A percentile compares a stretch with the other conserved stretches of the same genome.
These are phyloP conservation scores for Paramyrothecium sp. DNA, from an alignment of 2,329 filamentous ascomycete species.

Conservation along the genomic window DNA sequence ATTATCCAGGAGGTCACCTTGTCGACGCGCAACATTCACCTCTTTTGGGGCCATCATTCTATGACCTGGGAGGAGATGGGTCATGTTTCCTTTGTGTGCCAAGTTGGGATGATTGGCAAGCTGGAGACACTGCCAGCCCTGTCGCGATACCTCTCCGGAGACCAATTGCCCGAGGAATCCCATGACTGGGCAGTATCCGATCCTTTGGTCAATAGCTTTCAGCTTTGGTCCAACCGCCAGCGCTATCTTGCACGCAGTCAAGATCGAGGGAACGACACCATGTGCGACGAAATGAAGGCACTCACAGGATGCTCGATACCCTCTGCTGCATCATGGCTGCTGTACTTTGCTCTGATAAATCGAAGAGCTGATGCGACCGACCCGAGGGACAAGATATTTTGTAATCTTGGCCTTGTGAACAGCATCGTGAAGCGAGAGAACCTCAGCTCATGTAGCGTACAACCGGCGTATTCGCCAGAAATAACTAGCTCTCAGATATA, in stretches of 20 bases:
- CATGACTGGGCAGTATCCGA: neutral
- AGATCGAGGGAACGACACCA: neutral
- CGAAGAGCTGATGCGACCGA: conserved; percentile 12
- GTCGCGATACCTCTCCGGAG: neutral
- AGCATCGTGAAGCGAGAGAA: conserved; percentile 6
- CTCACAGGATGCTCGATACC: neutral
- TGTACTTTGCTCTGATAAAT: conserved; percentile 10
- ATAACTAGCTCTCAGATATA: neutral
- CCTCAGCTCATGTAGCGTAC: neutral
- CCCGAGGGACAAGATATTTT: conserved; percentile 11
- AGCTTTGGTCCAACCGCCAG: conserved; percentile 2
- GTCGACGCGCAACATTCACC: conserved; percentile 5
- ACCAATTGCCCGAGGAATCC: neutral
- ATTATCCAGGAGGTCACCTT: conserved; percentile 13
- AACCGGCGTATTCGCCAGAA: neutral
- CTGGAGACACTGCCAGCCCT: neutral
- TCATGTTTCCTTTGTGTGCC: neutral
- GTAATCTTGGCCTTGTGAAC: conserved; percentile 12
- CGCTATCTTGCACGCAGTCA: neutral
- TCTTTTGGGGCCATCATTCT: conserved; percentile 8
- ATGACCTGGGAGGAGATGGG: conserved; percentile 8
- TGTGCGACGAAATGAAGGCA: neutral
- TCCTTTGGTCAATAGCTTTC: conserved; percentile 1
- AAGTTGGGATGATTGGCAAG: neutral
- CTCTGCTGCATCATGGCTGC: conserved; percentile 6